Evolutionary conservation across 2,329 filamentous ascomycete genomes (phyloP).

Genomic region (Sporothrix dimorphospora): DNA sequence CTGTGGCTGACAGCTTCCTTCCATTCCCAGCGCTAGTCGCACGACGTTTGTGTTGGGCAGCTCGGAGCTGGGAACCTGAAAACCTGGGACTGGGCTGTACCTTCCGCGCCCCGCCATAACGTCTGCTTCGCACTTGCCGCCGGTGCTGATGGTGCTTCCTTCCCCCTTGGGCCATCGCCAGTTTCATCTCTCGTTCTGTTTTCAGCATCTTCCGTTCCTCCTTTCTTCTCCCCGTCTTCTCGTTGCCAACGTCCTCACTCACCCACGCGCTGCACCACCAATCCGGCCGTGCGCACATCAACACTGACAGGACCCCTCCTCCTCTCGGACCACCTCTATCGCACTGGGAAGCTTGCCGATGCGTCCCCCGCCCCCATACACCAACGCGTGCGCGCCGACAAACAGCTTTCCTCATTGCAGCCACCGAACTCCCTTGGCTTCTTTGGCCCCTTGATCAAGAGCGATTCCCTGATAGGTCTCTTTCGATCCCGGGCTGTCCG

Average conservation of each 20-base stretch:
- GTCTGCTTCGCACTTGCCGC: neutral
- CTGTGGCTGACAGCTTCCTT: conserved; percentile 25
- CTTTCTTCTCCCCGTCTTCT: neutral
- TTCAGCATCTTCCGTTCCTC: neutral
- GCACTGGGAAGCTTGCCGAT: conserved; percentile 13
- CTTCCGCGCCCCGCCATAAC: neutral
- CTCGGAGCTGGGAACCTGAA: neutral
- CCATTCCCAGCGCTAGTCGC: neutral
- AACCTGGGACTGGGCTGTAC: neutral
- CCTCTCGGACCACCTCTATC: neutral
- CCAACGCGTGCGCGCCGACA: conserved; percentile 25
- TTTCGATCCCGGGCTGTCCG: conserved; percentile 17
- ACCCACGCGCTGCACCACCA: neutral
- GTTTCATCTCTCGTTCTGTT: conserved; percentile 11
- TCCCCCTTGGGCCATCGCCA: conserved; percentile 13
- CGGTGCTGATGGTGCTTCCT: conserved; percentile 3
- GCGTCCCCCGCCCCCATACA: neutral
- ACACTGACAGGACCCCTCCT: neutral
- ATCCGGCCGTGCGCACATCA: conserved; percentile 1
- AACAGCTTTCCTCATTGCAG: conserved; percentile 14
- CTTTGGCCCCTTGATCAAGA: neutral
- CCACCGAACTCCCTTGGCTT: neutral
- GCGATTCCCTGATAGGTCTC: neutral
- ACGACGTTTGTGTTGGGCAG: neutral
- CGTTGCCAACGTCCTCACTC: neutral